Base-by-base conservation (phyloP, 2,329 filamentous ascomycete species). In the Colletotrichum spaethianum region DNA sequence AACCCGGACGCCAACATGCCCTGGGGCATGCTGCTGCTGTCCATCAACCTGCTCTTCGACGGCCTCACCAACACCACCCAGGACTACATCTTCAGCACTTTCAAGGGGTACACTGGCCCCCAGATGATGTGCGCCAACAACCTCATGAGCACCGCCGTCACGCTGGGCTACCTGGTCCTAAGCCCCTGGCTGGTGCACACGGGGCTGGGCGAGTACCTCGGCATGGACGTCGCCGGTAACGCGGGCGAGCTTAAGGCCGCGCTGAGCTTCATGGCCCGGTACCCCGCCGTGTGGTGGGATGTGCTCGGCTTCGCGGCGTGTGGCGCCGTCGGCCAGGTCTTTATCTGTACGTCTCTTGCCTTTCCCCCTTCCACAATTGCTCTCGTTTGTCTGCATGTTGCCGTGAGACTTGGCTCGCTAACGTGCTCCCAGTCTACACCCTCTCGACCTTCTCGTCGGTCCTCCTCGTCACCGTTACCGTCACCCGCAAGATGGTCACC, bases 81-180 rank as follows among this genome's bases (percentile, higher is more conserved):
- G 86, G 96, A 99, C 82, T 92, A 98, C 82, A 94, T 99, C 81
- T 98, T 98, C 81, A 83, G 84, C 74, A 87, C 90, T 8, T 97
- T 95, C 83, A 91, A 90, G 75, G 91, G 92, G 18, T 98, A 96
- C 81, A 90, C 91, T 3, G 96, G 96, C 12, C 95, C 96, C 72
- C 96, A 99, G 88, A 99, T 99, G 96, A 99, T 99, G 96, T 97
- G 95, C 80, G 95, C 96, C 48, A 94, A 98, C 83, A 99, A 98
- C 81, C 86, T 98, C 67, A 93, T 98, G 82, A 93, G 90, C 77
- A 96, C 95, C 4, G 79, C 91, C 57, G 86, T 98, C 68, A 98
- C 95, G 4, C 87, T 89, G 26, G 79, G 84, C 0, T 98, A 97
- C 78, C 90, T 99, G 55, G 75, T 96, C 23, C 79, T 95, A 26